A percentile compares a stretch with the other conserved stretches of the same genome.
Conservation (phyloP, 805 yeast species). For the Sugiyamaella chiloensis region DNA sequence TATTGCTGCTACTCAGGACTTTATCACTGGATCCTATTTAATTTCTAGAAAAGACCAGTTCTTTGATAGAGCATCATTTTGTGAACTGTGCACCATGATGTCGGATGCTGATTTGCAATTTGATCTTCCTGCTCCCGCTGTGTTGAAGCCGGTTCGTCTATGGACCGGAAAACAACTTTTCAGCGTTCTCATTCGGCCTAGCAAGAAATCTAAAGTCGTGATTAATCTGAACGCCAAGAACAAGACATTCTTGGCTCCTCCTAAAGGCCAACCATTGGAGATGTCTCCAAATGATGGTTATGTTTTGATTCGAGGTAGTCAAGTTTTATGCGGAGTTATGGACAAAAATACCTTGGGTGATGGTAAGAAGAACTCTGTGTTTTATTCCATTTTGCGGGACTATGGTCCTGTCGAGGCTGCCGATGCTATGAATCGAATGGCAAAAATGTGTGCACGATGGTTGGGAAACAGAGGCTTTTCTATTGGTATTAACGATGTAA, state of each 20-base stretch:
- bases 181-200: slow-evolving; percentile 82
- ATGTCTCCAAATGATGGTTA: slow-evolving; percentile 98
- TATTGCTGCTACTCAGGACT: slow-evolving; percentile 99
- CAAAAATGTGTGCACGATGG: slow-evolving; percentile 94
- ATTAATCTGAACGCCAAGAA: slow-evolving; percentile 93
- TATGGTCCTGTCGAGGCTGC: slow-evolving; percentile 98
- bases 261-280: slow-evolving; percentile 68
- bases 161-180: slow-evolving; percentile 99
- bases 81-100: slow-evolving; percentile 90
- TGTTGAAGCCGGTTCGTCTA: slow-evolving; percentile 78
- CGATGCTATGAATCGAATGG: slow-evolving; percentile 96
- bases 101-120: slow-evolving; percentile 84
- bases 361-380: slow-evolving; percentile 96
- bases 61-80: slow-evolving; percentile 80
- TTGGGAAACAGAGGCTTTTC: slow-evolving; percentile 95
- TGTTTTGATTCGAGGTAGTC: slow-evolving; percentile 84
- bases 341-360: slow-evolving; percentile 95
- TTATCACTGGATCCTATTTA: slow-evolving; percentile 92
- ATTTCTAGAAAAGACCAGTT: slow-evolving; percentile 92
- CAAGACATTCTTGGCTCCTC: slow-evolving; percentile 82
- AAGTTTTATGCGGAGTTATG: slow-evolving; percentile 90
- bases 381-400: slow-evolving; percentile 91
- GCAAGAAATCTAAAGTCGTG: slow-evolving; percentile 66
- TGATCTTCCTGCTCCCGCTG: slow-evolving; percentile 94
- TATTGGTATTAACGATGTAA: slow-evolving; percentile 95